These are phyloP conservation scores for Abrus pulchellus DNA, from an alignment of 306 rosid genomes.

Conservation along the genomic window DNA sequence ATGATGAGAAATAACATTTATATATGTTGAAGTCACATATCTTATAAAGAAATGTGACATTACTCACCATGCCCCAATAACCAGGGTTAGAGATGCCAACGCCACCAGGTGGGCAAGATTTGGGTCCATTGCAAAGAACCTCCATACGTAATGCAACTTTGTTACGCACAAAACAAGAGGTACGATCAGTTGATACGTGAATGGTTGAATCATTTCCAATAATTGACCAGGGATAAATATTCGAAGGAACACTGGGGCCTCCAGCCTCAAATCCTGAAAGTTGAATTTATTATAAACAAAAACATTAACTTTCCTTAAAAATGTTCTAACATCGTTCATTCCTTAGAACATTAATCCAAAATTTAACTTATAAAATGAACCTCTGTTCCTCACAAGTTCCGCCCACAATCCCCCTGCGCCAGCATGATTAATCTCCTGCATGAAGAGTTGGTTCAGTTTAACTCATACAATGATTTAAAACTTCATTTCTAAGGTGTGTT, in stretches of 20 bases:
- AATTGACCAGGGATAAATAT: constrained; percentile 73
- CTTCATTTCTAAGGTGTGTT: no score
- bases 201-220: constrained; percentile 69
- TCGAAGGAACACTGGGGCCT: constrained; percentile 68
- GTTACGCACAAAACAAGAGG: constrained; percentile 72
- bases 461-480: no score
- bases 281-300: no score
- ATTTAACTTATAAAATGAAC: not conserved
- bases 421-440: constrained; percentile 89
- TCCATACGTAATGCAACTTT: constrained; percentile 71
- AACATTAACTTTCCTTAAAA: no score
- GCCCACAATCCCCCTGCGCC: constrained; percentile 91
- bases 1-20: not conserved
- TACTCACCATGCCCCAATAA: constrained; percentile 81
- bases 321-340: no score
- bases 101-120: constrained; percentile 66
- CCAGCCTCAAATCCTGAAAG: constrained; percentile 73
- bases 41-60: not conserved
- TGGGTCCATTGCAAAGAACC: constrained; percentile 63
- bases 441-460: no score
- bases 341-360: no score
- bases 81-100: constrained; percentile 90
- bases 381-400: constrained; percentile 79
- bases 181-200: constrained; percentile 68
- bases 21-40: no score